These are phyloP conservation scores for Nakazawaea laoshanensis DNA, from an alignment of 805 yeast species.

Conservation along the genomic window DNA sequence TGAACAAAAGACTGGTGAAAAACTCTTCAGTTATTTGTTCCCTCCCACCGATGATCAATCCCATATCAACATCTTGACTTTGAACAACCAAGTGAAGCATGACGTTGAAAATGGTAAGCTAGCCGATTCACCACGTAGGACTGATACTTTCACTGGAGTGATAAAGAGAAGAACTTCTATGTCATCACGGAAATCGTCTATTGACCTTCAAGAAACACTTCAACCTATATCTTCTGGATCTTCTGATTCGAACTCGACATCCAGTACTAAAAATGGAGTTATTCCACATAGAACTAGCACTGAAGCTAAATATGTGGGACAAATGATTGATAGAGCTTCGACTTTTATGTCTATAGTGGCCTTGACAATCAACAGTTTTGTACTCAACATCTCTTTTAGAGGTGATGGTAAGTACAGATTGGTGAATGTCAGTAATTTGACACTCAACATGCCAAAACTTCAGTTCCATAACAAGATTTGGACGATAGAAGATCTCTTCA, in stretches of 20 bases:
- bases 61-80: slow-evolving; percentile 5
- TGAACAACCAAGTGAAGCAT: slow-evolving; percentile 8
- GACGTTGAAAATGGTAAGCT: slow-evolving; percentile 9
- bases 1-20: slow-evolving; percentile 62
- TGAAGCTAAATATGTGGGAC: slow-evolving; percentile 32
- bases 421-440: slow-evolving; percentile 70
- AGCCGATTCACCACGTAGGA: not conserved
- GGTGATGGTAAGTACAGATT: slow-evolving; percentile 65
- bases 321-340: slow-evolving; percentile 72
- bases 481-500: slow-evolving; percentile 61
- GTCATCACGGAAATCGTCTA: too few species aligned
- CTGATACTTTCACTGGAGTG: too few species aligned
- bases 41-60: slow-evolving; percentile 29
- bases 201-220: too few species aligned
- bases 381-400: slow-evolving; percentile 64
- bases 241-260: not conserved
- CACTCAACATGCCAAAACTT: slow-evolving; percentile 55
- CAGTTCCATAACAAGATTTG: slow-evolving; percentile 55
- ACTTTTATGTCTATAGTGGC: slow-evolving; percentile 60
- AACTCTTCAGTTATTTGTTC: slow-evolving; percentile 60
- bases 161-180: too few species aligned
- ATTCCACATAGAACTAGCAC: slow-evolving; percentile 8
- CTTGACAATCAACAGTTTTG: slow-evolving; percentile 40
- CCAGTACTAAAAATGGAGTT: slow-evolving; percentile 8
- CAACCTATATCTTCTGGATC: not conserved